Evolutionary conservation across 805 yeast genomes (phyloP), one percentile per base, ranked within the genome.

Genomic region (Metschnikowia matae): DNA sequence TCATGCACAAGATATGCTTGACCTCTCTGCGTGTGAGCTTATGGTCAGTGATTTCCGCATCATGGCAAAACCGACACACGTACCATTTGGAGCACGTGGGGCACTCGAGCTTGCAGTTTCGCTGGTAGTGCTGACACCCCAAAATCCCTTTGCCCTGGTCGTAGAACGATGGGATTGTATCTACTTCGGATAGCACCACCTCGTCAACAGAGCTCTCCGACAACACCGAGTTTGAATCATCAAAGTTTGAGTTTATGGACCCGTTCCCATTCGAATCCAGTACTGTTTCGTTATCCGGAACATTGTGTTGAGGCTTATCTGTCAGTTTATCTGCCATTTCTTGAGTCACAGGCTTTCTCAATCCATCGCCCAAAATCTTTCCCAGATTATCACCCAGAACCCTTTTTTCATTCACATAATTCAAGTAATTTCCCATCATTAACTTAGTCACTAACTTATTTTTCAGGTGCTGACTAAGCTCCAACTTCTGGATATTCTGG

Each of bases 41-140:
- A 55, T 76, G 80, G 64, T 86, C 95, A 11, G 72, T 61, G 20
- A 77, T 74, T 23, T 65, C 77, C n/a, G 70, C 75, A 60, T 87
- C 96, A 66, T 91, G 97, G 63, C 97, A 91, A 56, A 87, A 80
- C 13, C 96, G 78, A 67, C 97, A 91, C 1, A 88, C 69, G 57
- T 73, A 85, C 92, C 96, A 91, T 61, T 75, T 74, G 32, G 73
- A 67, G 62, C 97, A 91, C 2, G 75, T 75, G 11, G 85, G 77
- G 62, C 97, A 91, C 60, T 88, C 94, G 45, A 87, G 66, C 63
- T 90, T 89, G 69, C 96, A 89, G 53, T 84, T 84, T 33, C 96
- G 71, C 61, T 82, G 86, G 67, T 91, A 91, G 67, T 91, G 97
- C 18, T 69, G 70, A 63, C 97, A 91, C 2, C 97, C 97, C 29